Base-by-base conservation (phyloP, 345 rosid species). In the Bretschneidera sinensis region DNA sequence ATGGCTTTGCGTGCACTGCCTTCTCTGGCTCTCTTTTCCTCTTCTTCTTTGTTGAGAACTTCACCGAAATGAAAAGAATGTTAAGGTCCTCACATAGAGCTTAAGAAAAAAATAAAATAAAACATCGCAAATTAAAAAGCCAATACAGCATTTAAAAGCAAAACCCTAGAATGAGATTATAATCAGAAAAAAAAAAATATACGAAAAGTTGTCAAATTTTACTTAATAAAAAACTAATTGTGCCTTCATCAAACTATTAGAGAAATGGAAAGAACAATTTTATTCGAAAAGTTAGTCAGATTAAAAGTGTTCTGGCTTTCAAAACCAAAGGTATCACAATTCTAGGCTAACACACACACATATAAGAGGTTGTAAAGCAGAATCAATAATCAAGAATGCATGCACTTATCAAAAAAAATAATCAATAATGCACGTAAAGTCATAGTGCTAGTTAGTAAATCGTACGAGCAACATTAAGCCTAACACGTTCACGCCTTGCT, bases 31-130 rank as follows among this genome's bases (percentile, higher is more conserved):
- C 68, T 90, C 79, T 71, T 90, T 73, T 86, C 87, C 68, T 84
- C 89, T 68, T 87, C 96, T 74, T 89, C 97, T 77, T 86, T 85
- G 80, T 87, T 86, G 62, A 86, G 75, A 75, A 81, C 96, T 90
- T 60, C 16, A 16, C 33, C 68, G 66, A 67, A 48, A 17, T n/a
- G 52, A 48, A 48, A 48, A 48, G 4, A 4, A 48, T 11, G 10
- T 8, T 28, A 2, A 39, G 15, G 45, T 11, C 11, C 10, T 39
- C 10, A 13, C 45, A 39, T 11, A 39, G 45, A 39, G 45, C 10
- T 1, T 35, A 55, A 72, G 54, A 54, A 9, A 50, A n/a, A n/a
- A n/a, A n/a, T n/a, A n/a, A n/a, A 35, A 5, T 21, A 34, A 39
- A 13, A 11, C 45, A 39, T 5, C 45, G 16, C 45, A 39, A 39